phyloP scores from a whole-genome alignment of 176 grass and related monocot genomes.

The Phoenix roebelenii region DNA sequence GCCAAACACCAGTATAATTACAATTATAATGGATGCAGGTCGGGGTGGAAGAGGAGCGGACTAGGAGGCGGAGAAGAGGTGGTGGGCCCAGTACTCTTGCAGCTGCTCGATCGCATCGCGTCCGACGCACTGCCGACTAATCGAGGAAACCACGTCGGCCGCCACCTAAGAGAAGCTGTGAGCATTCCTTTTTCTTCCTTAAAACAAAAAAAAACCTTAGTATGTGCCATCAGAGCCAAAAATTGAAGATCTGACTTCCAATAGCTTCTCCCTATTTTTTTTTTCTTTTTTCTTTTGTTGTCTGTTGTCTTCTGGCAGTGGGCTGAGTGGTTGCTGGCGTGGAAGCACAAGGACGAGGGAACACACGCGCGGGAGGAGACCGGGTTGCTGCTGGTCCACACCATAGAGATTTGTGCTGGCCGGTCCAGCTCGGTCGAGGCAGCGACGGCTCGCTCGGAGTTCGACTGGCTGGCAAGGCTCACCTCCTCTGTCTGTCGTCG shows the following conservation, averaged over 20 bases:
- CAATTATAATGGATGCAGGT: slow-evolving; percentile 19
- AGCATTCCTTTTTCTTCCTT: slow-evolving; percentile 7
- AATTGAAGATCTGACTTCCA: not conserved
- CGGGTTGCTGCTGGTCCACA: slow-evolving; percentile 41
- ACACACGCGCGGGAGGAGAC: slow-evolving; percentile 8
- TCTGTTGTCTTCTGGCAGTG: slow-evolving; percentile 25
- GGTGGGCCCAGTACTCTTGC: slow-evolving; percentile 22
- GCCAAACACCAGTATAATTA: not conserved
- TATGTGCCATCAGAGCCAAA: too few species aligned
- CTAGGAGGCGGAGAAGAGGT: slow-evolving; percentile 10
- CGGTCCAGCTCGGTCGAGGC: slow-evolving; percentile 19
- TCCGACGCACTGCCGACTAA: slow-evolving; percentile 8
- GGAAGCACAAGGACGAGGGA: slow-evolving; percentile 8
- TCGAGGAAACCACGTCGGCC: not conserved
- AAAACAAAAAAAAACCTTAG: too few species aligned
- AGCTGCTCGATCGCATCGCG: slow-evolving; percentile 30
- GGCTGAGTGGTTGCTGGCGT: slow-evolving; percentile 51
- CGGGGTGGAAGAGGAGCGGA: slow-evolving; percentile 14
- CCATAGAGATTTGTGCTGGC: slow-evolving; percentile 66
- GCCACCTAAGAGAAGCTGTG: slow-evolving; percentile 37
- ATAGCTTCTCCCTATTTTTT: too few species aligned
- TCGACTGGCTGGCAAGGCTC: slow-evolving; percentile 26
- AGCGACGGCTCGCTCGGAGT: slow-evolving; percentile 1
- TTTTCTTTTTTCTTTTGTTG: not conserved
- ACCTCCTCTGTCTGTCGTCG: slow-evolving; percentile 23